These are phyloP conservation scores for Coemansia sp. DNA, from an alignment of 192 early-diverging fungal genomes.

Conservation along the genomic window DNA sequence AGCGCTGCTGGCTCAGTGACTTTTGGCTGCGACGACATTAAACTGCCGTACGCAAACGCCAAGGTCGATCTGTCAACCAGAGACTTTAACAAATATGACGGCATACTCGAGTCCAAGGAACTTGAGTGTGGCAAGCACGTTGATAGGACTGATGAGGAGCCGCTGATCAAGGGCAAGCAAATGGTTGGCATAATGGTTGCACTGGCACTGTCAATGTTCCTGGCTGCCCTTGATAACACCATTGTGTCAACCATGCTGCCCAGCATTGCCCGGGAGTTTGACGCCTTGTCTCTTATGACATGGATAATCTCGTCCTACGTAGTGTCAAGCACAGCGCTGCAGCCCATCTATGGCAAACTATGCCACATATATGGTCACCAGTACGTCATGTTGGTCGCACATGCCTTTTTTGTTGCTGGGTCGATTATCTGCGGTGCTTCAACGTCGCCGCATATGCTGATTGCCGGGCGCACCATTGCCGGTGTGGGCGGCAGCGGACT, in stretches of 20 bases:
- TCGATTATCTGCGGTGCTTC: constrained; percentile 55
- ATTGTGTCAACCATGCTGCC: constrained; percentile 63
- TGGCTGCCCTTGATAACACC: constrained; percentile 60
- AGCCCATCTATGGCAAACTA: constrained; percentile 74
- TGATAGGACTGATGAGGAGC: background rate
- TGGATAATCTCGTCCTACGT: constrained; percentile 77
- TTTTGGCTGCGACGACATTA: too few species aligned
- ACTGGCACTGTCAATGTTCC: constrained; percentile 54
- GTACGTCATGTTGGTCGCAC: constrained; percentile 51
- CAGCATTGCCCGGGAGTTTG: constrained; percentile 56
- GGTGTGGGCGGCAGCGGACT: constrained; percentile 69
- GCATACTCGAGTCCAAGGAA: constrained; percentile 2
- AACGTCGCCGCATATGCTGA: constrained; percentile 59
- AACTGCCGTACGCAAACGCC: too few species aligned
- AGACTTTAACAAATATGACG: background rate
- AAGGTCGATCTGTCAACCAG: background rate
- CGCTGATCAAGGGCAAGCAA: constrained; percentile 24
- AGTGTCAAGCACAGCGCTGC: constrained; percentile 66
- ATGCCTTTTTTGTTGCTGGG: constrained; percentile 51
- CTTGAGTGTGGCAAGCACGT: constrained; percentile 4
- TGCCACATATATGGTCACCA: constrained; percentile 80
- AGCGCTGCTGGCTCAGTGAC: too few species aligned
- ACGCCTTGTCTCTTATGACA: constrained; percentile 55
- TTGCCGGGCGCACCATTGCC: constrained; percentile 61
- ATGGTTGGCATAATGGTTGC: constrained; percentile 39